Conservation (phyloP, 192 early-diverging fungal genomes). For the Umbelopsis vinacea region DNA sequence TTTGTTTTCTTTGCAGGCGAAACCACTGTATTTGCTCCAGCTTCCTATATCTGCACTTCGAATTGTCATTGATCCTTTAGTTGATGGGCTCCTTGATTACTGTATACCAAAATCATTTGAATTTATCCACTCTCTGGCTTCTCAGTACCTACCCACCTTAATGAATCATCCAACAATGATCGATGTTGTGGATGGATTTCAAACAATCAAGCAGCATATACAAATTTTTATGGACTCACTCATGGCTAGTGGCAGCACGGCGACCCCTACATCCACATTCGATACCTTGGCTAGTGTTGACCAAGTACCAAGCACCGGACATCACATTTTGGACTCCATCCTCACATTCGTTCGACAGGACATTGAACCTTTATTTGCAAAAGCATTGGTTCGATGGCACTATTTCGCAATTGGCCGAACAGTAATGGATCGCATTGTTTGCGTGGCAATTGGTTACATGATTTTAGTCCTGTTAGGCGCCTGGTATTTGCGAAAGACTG, state of each 20-base stretch:
- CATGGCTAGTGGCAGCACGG: not conserved
- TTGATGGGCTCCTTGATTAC: constrained; percentile 66
- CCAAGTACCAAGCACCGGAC: not conserved
- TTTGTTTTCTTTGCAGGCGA: constrained; percentile 36
- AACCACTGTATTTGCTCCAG: constrained; percentile 48
- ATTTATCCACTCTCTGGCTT: not conserved
- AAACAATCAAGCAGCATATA: not conserved
- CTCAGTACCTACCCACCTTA: not conserved
- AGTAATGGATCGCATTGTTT: constrained; percentile 57
- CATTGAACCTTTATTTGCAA: constrained; percentile 12
- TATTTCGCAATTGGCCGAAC: constrained; percentile 47
- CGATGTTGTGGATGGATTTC: not conserved
- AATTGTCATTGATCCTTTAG: constrained; percentile 66
- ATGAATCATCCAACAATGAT: not conserved
- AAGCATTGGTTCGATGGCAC: constrained; percentile 31
- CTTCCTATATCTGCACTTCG: constrained; percentile 54
- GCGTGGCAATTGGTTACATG: constrained; percentile 63
- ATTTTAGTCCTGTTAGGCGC: constrained; percentile 49
- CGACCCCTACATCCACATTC: not conserved
- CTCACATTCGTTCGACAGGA: not conserved
- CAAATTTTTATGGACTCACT: not conserved
- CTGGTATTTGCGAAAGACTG: constrained; percentile 45
- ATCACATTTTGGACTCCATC: not conserved
- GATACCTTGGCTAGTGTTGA: not conserved
- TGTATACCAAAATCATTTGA: constrained; percentile 34